Evolutionary conservation across 176 grass and related monocot species (phyloP).

Genomic region (Oryza punctata): DNA sequence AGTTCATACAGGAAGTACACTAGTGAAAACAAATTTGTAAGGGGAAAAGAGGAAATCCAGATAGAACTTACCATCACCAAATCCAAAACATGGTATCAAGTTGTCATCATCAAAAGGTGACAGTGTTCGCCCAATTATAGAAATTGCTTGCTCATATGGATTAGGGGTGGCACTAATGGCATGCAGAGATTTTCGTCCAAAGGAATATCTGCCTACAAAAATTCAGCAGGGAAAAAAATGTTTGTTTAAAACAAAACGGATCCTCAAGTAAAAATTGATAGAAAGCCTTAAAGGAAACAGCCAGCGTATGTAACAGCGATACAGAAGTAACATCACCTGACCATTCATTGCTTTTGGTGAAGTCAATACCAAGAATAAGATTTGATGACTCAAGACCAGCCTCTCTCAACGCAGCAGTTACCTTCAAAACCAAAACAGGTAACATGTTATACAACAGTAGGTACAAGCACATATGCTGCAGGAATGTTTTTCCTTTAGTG

Average conservation of each 20-base stretch:
- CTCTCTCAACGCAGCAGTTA: conserved; percentile 80
- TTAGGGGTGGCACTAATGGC: conserved; percentile 64
- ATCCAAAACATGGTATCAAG: conserved; percentile 97
- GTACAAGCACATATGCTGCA: neutral
- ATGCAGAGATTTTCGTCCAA: conserved; percentile 82
- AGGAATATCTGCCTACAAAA: conserved; percentile 66
- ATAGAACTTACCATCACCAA: conserved; percentile 77
- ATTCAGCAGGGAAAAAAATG: neutral
- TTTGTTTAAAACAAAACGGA: conserved; percentile 13
- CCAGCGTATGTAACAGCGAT: neutral
- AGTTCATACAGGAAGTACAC: neutral
- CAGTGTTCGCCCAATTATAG: conserved; percentile 90
- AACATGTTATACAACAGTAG: neutral
- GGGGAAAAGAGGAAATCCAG: conserved; percentile 15
- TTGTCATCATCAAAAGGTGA: conserved; percentile 99
- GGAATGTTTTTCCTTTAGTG: neutral
- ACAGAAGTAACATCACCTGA: conserved; percentile 62
- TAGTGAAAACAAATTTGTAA: conserved; percentile 2
- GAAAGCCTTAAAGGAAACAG: conserved; percentile 19
- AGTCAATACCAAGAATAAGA: conserved; percentile 91
- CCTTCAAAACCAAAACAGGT: conserved; percentile 41
- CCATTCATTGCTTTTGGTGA: conserved; percentile 99
- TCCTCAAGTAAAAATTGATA: conserved; percentile 8
- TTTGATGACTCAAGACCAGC: conserved; percentile 96
- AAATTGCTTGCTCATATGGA: conserved; percentile 97